phyloP scores from a whole-genome alignment of 2,329 filamentous ascomycete genomes.

The Berkeleyomyces basicola region DNA sequence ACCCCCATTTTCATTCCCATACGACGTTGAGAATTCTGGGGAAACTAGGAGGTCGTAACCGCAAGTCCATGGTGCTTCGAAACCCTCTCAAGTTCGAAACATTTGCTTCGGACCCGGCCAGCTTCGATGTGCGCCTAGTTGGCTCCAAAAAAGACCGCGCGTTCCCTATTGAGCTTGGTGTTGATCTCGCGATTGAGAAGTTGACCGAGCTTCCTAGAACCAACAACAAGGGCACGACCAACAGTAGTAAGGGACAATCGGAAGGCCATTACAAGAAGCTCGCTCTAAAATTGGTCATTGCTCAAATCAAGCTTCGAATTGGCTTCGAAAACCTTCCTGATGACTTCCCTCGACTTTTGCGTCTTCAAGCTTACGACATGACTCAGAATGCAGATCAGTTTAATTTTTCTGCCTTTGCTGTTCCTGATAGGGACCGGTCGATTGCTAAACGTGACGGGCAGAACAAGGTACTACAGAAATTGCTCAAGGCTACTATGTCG shows the following conservation, averaged over 20 bases:
- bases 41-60: constrained; percentile 86
- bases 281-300: constrained; percentile 70
- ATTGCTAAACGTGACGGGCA: constrained; percentile 75
- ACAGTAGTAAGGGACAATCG: constrained; percentile 35
- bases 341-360: constrained; percentile 67
- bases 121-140: constrained; percentile 75
- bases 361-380: constrained; percentile 79
- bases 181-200: constrained; percentile 79
- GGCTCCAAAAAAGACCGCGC: constrained; percentile 79
- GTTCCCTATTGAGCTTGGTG: constrained; percentile 71
- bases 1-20: constrained; percentile 94
- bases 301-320: constrained; percentile 80
- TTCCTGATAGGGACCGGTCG: constrained; percentile 64
- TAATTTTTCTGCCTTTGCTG: constrained; percentile 53
- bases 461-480: constrained; percentile 64
- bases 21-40: constrained; percentile 95
- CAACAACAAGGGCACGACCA: constrained; percentile 23
- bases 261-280: constrained; percentile 88
- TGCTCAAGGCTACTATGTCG: constrained; percentile 79
- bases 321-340: constrained; percentile 79
- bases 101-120: constrained; percentile 74
- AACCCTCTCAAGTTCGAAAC: constrained; percentile 68
- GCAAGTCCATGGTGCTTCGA: constrained; percentile 86
- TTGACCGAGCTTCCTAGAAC: constrained; percentile 63
- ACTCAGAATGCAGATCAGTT: constrained; percentile 53